Evolutionary conservation across 495 filamentous ascomycete genomes (phyloP).

Genomic region (Cladorrhinum samala): DNA sequence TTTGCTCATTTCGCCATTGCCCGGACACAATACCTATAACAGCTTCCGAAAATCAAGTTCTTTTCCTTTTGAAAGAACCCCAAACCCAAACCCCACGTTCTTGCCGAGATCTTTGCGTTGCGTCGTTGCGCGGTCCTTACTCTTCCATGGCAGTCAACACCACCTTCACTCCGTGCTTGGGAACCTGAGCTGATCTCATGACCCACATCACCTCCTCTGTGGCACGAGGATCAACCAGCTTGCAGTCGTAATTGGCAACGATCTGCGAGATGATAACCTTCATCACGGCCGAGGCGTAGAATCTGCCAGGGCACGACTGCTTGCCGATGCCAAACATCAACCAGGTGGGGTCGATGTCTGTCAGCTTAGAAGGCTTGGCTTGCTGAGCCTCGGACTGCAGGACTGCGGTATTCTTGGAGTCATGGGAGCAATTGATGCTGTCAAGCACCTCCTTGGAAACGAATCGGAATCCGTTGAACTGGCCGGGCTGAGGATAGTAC

Average conservation of each 20-base stretch:
- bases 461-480: constrained; percentile 26
- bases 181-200: not conserved
- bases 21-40: too few relatives aligned
- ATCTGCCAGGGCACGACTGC: constrained; percentile 23
- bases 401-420: not conserved
- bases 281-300: constrained; percentile 21
- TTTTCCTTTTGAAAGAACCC: too few relatives aligned
- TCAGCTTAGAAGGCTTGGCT: constrained; percentile 17
- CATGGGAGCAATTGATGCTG: not conserved
- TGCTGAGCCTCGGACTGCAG: constrained; percentile 4
- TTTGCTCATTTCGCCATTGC: too few relatives aligned
- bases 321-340: constrained; percentile 25
- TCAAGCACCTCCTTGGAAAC: not conserved
- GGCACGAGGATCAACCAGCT: constrained; percentile 19
- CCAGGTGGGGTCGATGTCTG: constrained; percentile 14
- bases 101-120: too few relatives aligned
- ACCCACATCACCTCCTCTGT: not conserved
- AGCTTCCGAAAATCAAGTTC: too few relatives aligned
- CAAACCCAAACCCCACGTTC: too few relatives aligned
- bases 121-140: too few relatives aligned
- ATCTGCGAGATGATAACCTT: constrained; percentile 24
- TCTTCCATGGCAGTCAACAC: too few relatives aligned
- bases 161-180: not conserved
- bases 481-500: constrained; percentile 12
- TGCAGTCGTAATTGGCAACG: constrained; percentile 18